A percentile compares a stretch with the other conserved stretches of the same genome.
phyloP scores from a whole-genome alignment of 1,284 basidiomycete genomes.

The Ceratobasidium papillatum region DNA sequence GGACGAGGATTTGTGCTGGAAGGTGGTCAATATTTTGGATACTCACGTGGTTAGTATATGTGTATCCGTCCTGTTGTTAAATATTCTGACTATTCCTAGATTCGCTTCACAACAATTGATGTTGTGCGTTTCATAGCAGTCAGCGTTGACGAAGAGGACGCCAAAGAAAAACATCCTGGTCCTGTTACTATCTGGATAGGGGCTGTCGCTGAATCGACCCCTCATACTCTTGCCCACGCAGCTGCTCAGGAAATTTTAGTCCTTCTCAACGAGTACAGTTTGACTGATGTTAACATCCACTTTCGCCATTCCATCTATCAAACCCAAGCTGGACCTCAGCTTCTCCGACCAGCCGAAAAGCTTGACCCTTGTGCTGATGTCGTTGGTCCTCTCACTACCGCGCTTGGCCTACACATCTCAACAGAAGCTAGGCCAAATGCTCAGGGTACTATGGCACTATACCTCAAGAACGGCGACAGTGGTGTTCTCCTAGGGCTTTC shows the following conservation, averaged over 20 bases:
- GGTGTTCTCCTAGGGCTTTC: constrained; percentile 36
- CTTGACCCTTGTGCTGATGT: constrained; percentile 36
- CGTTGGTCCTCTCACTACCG: constrained; percentile 38
- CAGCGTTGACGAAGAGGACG: no score
- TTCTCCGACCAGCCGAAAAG: constrained; percentile 33
- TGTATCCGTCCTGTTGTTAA: not conserved
- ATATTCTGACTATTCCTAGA: no score
- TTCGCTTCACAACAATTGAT: no score
- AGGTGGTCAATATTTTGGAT: constrained; percentile 18
- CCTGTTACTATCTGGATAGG: constrained; percentile 43
- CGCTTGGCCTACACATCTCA: constrained; percentile 40
- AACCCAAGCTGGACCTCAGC: constrained; percentile 24
- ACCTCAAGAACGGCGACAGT: constrained; percentile 30
- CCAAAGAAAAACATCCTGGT: no score
- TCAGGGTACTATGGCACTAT: constrained; percentile 33
- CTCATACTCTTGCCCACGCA: constrained; percentile 34
- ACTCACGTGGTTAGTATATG: constrained; percentile 18
- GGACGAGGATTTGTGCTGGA: constrained; percentile 35
- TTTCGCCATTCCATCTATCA: constrained; percentile 35
- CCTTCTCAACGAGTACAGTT: constrained; percentile 27
- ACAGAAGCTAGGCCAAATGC: constrained; percentile 8
- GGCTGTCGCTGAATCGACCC: constrained; percentile 29
- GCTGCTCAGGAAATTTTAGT: constrained; percentile 36
- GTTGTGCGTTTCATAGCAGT: no score
- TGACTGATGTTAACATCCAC: constrained; percentile 40